Evolutionary conservation across 2,329 filamentous ascomycete genomes (phyloP), one percentile per base, ranked within the genome.

Genomic region (Exophiala xenobiotica): DNA sequence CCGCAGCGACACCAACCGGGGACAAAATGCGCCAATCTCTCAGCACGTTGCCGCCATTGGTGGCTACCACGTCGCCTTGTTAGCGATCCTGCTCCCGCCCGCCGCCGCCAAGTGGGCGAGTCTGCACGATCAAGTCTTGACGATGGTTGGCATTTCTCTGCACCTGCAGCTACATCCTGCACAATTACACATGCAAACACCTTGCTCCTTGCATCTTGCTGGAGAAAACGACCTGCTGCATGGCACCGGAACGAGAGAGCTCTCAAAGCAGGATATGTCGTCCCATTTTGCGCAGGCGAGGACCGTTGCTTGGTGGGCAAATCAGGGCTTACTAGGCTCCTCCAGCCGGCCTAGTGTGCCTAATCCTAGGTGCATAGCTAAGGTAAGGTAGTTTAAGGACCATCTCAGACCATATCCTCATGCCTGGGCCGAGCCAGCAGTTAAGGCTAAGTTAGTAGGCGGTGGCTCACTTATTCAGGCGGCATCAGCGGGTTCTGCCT

Each of bases 1-100:
- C n/a, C n/a, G 7, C 9, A 16, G 18, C n/a, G 6, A 27, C 24
- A 27, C 24, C 24, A 27, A 27, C 31, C 31, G 31, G 9, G 27
- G 27, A 31, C 11, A 9, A 18, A 11, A 19, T 12, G 19, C 16
- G 37, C 16, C 16, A 8, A 39, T 3, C 37, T 20, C 7, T 24
- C 38, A 3, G 22, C 5, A 11, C 12, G 1, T 8, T 7, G 4
- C 38, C 8, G 8, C 38, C 38, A 40, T 40, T 40, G 38, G 38
- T 40, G 38, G 20, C 38, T 40, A 40, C 16, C 16, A 8, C 11
- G 16, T 22, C 37, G 37, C 20, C 37, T 12, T 40, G 8, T 20
- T 20, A 20, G 37, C 37, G 38, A 40, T 40, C 38, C 38, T 24
- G 38, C 20, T 40, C 38, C 38, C 38, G 38, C 38, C 38, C 38